phyloP scores from a whole-genome alignment of 345 rosid genomes.

The Citrus sp. region DNA sequence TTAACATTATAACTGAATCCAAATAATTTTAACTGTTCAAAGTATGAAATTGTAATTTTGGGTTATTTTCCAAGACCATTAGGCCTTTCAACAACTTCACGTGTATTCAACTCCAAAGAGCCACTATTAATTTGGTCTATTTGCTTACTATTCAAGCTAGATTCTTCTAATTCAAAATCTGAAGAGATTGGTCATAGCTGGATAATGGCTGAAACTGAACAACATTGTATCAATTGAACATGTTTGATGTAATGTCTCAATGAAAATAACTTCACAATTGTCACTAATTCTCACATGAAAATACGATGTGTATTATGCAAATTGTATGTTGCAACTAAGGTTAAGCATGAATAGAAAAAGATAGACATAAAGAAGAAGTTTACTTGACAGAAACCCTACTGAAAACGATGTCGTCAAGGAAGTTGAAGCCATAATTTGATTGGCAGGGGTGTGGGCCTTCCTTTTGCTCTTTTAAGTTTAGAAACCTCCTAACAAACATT shows the following conservation, averaged over 20 bases:
- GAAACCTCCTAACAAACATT: not conserved
- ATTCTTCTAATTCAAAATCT: slow-evolving; percentile 20
- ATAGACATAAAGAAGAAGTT: not conserved
- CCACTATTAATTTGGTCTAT: slow-evolving; percentile 6
- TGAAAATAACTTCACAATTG: slow-evolving; percentile 12
- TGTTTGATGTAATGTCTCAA: slow-evolving; percentile 11
- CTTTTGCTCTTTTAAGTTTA: not conserved
- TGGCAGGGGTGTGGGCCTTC: not conserved
- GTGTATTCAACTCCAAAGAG: slow-evolving; percentile 24
- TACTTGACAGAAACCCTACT: not conserved
- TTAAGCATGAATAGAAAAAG: not conserved
- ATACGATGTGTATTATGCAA: not conserved
- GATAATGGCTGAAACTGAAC: slow-evolving; percentile 24
- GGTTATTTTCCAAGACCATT: slow-evolving; percentile 38
- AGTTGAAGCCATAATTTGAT: not conserved
- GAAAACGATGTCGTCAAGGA: not conserved
- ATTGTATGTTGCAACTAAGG: not conserved
- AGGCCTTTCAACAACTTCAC: slow-evolving; percentile 29
- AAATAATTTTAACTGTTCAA: slow-evolving; percentile 30
- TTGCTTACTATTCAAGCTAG: not conserved
- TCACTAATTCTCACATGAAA: slow-evolving; percentile 31
- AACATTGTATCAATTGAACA: slow-evolving; percentile 18
- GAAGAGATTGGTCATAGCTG: slow-evolving; percentile 20
- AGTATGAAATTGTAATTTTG: slow-evolving; percentile 36
- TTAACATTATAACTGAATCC: slow-evolving; percentile 35